Base-by-base conservation (phyloP, 2,329 filamentous ascomycete genomes). In the Alternaria longipes region DNA sequence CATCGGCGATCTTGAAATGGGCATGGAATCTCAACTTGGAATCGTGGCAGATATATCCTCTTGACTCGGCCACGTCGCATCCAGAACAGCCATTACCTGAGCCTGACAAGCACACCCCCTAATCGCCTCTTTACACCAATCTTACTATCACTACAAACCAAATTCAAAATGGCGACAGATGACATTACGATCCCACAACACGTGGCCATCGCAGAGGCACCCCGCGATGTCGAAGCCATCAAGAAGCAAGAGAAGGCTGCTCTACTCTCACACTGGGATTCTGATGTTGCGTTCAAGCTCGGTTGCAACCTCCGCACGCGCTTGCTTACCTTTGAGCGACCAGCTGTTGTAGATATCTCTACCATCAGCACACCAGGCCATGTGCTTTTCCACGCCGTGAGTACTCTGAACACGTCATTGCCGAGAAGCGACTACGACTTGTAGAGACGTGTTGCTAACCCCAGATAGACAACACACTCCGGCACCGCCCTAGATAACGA, bases 401-500 rank as follows among this genome's bases (percentile, higher is more conserved):
- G 56, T 45, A n/a, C 24, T 12, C 20, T 24, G 30, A n/a, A 36
- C 7, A n/a, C 8, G 4, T n/a, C 22, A 11, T 28, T 5, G 3
- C 8, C 16, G 22, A 9, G 0, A 14, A 5, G 12, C 22, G 41
- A n/a, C 7, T 22, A 16, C 18, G 3, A 12, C 1, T 0, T 14
- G 18, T 49, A 3, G 9, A 4, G 5, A 12, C 9, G 5, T 8
- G n/a, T 1, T 8, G 2, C 7, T 50, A 3, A 50, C 9, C 7
- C 6, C 0, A 18, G 5, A 8, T 14, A 60, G 60, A 54, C 60
- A 9, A 91, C 90, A 0, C 87, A 89, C 24, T 79, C 86, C 0
- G 91, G 91, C 3, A 87, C 87, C 1, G 81, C 84, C 34, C 88
- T 90, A 0, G 91, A 94, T 78, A 91, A 92, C 71, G 89, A 91